Conservation (phyloP, 192 early-diverging fungal genomes). For the Coemansia sp. region DNA sequence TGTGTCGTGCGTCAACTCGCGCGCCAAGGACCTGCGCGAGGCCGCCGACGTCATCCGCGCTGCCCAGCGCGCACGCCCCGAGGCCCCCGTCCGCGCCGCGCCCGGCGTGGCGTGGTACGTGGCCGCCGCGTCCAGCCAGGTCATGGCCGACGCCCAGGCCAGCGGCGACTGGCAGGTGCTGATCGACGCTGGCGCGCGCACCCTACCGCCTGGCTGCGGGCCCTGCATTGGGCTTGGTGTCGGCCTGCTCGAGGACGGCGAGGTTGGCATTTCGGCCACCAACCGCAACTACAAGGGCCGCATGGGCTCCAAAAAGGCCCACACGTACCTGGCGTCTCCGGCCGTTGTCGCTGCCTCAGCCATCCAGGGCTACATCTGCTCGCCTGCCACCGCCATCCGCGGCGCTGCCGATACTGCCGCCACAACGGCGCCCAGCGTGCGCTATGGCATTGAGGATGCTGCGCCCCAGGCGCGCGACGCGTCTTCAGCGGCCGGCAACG, state of each 20-base stretch:
- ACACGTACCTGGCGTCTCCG: slow-evolving; percentile 92
- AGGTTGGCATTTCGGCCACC: slow-evolving; percentile 97
- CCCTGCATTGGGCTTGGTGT: slow-evolving; percentile 93
- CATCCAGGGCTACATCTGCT: slow-evolving; percentile 77
- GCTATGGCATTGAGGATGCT: slow-evolving; percentile 27
- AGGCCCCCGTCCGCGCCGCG: slow-evolving; percentile 12
- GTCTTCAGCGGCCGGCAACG: slow-evolving; percentile 14
- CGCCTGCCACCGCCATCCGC: slow-evolving; percentile 40
- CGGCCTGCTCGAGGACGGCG: slow-evolving; percentile 90
- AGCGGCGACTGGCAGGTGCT: slow-evolving; percentile 86
- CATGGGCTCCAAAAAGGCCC: slow-evolving; percentile 90
- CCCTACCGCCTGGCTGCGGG: slow-evolving; percentile 93
- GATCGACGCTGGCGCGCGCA: slow-evolving; percentile 81
- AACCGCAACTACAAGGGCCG: slow-evolving; percentile 99
- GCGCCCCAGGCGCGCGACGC: not conserved
- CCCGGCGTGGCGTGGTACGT: slow-evolving; percentile 88
- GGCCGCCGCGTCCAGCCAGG: slow-evolving; percentile 89
- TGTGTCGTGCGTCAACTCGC: slow-evolving; percentile 94
- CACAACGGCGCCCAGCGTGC: slow-evolving; percentile 13
- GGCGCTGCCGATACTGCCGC: slow-evolving; percentile 10
- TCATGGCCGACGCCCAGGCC: slow-evolving; percentile 79
- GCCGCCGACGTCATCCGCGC: slow-evolving; percentile 75
- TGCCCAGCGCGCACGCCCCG: slow-evolving; percentile 25
- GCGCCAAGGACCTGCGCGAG: slow-evolving; percentile 79
- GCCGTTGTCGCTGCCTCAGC: slow-evolving; percentile 96